Conservation (phyloP, 2,329 filamentous ascomycete species). For the Fusarium sp. region DNA sequence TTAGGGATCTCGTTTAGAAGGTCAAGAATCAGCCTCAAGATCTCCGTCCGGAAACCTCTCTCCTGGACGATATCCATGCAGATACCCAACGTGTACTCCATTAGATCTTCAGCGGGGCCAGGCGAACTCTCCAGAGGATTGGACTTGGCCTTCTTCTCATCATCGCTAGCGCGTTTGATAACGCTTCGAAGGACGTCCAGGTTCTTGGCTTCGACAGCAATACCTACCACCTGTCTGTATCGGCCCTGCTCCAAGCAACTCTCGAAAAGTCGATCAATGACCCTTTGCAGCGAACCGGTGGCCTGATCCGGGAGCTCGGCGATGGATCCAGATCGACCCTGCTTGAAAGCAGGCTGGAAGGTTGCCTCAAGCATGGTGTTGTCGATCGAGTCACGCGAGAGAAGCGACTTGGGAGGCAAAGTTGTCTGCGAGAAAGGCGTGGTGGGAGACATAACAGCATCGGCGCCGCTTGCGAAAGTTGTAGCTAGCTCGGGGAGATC, state of each 20-base stretch:
- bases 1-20: constrained; percentile 92
- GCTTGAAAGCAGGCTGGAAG: constrained; percentile 64
- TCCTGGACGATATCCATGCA: constrained; percentile 99
- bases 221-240: constrained; percentile 96
- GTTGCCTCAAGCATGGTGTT: constrained; percentile 70
- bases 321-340: constrained; percentile 67
- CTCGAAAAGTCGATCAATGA: constrained; percentile 92
- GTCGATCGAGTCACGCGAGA: constrained; percentile 82
- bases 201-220: constrained; percentile 94
- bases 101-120: constrained; percentile 84
- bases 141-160: constrained; percentile 76
- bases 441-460: constrained; percentile 86
- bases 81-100: constrained; percentile 95
- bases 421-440: constrained; percentile 96
- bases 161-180: constrained; percentile 88
- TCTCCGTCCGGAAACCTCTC: constrained; percentile 82
- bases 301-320: constrained; percentile 74
- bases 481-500: constrained; percentile 78
- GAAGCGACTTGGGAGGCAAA: constrained; percentile 90
- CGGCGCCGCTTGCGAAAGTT: constrained; percentile 77
- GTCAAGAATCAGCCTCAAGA: constrained; percentile 90
- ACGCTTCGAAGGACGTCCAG: constrained; percentile 86
- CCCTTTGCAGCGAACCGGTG: constrained; percentile 81
- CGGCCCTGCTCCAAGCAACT: constrained; percentile 86
- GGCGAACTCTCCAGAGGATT: constrained; percentile 61